Evolutionary conservation across 768 basidiomycete genomes (phyloP).

Genomic region (Pleurotus ostreatus): DNA sequence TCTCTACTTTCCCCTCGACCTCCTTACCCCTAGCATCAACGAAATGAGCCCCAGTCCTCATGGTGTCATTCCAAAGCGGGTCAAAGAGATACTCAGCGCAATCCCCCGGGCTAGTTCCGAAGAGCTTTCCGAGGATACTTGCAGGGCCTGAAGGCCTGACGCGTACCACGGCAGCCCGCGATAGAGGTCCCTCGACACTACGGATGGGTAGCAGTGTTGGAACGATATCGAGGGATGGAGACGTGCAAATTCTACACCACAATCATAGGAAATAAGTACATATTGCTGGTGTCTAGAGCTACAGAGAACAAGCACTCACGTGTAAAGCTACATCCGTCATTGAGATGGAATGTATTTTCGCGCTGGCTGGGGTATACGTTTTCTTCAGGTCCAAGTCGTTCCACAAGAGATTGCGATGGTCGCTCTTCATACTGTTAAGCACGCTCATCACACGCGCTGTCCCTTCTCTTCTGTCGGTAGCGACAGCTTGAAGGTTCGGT

Average conservation of each 20-base stretch:
- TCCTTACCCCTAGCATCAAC: constrained; percentile 2
- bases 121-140: constrained; percentile 18
- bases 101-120: constrained; percentile 20
- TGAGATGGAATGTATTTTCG: constrained; percentile 30
- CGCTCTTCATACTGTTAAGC: constrained; percentile 26
- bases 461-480: constrained; percentile 33
- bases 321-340: constrained; percentile 40
- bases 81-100: constrained; percentile 35
- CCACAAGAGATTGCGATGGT: constrained; percentile 32
- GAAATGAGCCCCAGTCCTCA: constrained; percentile 4
- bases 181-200: constrained; percentile 26
- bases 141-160: constrained; percentile 21
- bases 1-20: not conserved
- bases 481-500: constrained; percentile 37
- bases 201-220: constrained; percentile 27
- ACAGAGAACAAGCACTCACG: too few relatives aligned
- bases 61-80: constrained; percentile 15
- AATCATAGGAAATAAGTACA: too few relatives aligned
- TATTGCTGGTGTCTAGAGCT: too few relatives aligned
- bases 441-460: constrained; percentile 48
- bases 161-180: constrained; percentile 18
- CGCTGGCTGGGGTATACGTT: constrained; percentile 30
- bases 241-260: constrained; percentile 22
- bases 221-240: constrained; percentile 28
- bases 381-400: constrained; percentile 52